Base-by-base conservation (phyloP, 768 basidiomycete genomes). In the Suillus fuscotomentosus region DNA sequence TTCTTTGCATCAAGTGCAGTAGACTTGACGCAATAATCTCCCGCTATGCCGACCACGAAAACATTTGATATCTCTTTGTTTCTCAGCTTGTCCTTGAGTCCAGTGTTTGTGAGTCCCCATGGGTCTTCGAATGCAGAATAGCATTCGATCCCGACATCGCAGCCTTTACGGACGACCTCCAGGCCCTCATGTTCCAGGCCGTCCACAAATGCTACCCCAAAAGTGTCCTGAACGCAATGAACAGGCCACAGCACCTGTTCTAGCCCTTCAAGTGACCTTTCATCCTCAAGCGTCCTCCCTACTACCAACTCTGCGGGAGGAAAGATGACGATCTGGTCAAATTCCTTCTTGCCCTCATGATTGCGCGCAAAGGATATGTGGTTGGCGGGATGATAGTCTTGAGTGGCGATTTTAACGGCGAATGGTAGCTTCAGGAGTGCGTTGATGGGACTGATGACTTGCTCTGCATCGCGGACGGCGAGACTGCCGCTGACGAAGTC, bases 401-500 rank as follows among this genome's bases (percentile, higher is more conserved):
- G 82, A 0, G 87, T 85, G 1, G 82, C 86, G 63, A 87, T 75
- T 61, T 79, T 82, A 62, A 75, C 72, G 34, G 75, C 76, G 72
- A 88, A 88, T 11, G 86, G 85, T 22, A 84, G 77, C 6, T 80
- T 70, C 60, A 94, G 81, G 47, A 94, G 81, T n/a, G 71, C 70
- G 68, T 86, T 83, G 55, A 93, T 81, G 9, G 76, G 71, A 0
- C 81, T 79, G 60, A 94, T 75, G 63, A 93, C 86, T 5, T 79
- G 76, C 38, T 81, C 77, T 0, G 86, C 93, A 22, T 80, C 81
- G 2, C 84, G 78, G 14, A 93, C 91, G 3, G 92, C 87, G 43
- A 96, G 84, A 6, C 87, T 82, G 3, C 93, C 94, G 22, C 77
- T 74, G 34, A 94, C 83, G 70, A 96, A 96, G 74, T 96, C 94